A percentile compares a stretch with the other conserved stretches of the same genome.
phyloP scores from a whole-genome alignment of 768 basidiomycete genomes.

The Clavulina sp. region DNA sequence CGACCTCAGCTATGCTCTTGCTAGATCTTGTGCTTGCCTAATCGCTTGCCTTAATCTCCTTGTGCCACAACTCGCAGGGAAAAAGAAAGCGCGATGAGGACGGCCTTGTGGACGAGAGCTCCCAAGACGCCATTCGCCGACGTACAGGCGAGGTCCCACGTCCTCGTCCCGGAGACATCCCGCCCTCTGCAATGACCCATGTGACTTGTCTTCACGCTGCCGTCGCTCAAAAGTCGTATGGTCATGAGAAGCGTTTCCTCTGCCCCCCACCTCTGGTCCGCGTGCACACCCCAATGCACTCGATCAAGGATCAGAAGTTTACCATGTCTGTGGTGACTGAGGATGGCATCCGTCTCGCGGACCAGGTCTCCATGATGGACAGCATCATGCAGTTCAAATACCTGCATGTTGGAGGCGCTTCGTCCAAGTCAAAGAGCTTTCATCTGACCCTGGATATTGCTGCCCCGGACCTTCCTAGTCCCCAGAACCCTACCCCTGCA shows the following conservation, averaged over 20 bases:
- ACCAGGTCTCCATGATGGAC: constrained; percentile 70
- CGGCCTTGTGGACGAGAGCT: not conserved
- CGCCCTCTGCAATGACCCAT: constrained; percentile 39
- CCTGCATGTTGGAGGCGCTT: constrained; percentile 61
- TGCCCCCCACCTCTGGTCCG: constrained; percentile 88
- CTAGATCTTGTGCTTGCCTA: not conserved
- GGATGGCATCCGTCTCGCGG: constrained; percentile 63
- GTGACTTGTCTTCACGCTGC: constrained; percentile 82
- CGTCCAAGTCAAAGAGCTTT: constrained; percentile 81
- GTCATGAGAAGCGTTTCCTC: constrained; percentile 86
- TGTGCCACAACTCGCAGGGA: not conserved
- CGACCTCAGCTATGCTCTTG: not conserved
- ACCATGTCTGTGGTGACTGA: constrained; percentile 78
- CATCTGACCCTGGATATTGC: constrained; percentile 71
- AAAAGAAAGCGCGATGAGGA: not conserved
- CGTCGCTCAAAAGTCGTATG: constrained; percentile 91
- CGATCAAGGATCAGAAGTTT: constrained; percentile 62
- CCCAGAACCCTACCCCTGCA: constrained; percentile 12
- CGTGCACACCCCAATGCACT: constrained; percentile 64
- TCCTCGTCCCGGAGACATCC: not conserved
- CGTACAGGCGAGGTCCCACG: not conserved
- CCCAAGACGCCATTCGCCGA: not conserved
- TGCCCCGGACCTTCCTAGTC: constrained; percentile 34
- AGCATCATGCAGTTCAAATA: constrained; percentile 83
- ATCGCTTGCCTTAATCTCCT: not conserved